These are phyloP conservation scores for Byssothecium circinans DNA, from an alignment of 2,329 filamentous ascomycete species.

Conservation along the genomic window DNA sequence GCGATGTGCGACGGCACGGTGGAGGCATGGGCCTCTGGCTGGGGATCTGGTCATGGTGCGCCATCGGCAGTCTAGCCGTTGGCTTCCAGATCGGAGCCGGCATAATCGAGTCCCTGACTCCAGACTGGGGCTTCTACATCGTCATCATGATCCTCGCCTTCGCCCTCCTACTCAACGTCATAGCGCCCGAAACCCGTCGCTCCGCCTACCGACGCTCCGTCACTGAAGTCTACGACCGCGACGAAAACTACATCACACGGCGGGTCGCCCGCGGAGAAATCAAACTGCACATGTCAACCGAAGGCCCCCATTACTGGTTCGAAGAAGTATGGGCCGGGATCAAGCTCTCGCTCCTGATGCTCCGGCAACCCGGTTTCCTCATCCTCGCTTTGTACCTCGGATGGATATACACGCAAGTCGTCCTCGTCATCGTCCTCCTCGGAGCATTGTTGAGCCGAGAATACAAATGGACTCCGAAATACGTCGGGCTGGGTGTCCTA, in stretches of 20 bases:
- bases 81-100: conserved; percentile 72
- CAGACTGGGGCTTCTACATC: conserved; percentile 76
- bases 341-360: conserved; percentile 68
- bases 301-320: conserved; percentile 74
- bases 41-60: conserved; percentile 67
- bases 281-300: conserved; percentile 73
- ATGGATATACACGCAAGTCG: conserved; percentile 78
- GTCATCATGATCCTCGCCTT: conserved; percentile 67
- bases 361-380: conserved; percentile 73
- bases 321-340: conserved; percentile 74
- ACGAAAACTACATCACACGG: conserved; percentile 51
- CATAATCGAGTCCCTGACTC: conserved; percentile 65
- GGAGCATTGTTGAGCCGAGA: conserved; percentile 70
- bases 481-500: conserved; percentile 67
- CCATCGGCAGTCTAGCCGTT: conserved; percentile 69
- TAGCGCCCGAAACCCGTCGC: conserved; percentile 71
- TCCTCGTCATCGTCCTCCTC: conserved; percentile 69
- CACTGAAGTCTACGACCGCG: conserved; percentile 56
- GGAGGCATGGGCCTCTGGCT: conserved; percentile 80
- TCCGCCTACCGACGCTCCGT: conserved; percentile 70
- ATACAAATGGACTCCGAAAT: conserved; percentile 65
- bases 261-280: conserved; percentile 72
- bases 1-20: conserved; percentile 72
- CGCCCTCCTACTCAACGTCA: conserved; percentile 68
- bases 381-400: conserved; percentile 71